Conservation (phyloP, 345 rosid species). For the Eucalyptus cloeziana region DNA sequence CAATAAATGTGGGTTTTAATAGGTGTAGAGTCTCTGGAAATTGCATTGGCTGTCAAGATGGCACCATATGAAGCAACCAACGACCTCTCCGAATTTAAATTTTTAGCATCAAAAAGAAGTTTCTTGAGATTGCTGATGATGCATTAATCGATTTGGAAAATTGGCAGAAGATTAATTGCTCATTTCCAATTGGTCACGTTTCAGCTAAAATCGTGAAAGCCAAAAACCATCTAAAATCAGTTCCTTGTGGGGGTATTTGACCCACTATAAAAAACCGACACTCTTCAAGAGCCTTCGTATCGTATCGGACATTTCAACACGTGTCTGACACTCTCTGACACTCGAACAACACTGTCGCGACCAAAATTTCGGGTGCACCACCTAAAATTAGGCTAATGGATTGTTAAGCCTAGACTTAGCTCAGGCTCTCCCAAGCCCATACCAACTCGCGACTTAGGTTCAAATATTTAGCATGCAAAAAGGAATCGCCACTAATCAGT, state of each 20-base stretch:
- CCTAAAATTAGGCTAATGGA: too few species aligned
- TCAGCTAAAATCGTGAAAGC: not conserved
- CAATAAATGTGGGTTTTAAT: not conserved
- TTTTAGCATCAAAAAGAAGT: not conserved
- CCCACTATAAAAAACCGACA: too few species aligned
- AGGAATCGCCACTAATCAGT: too few species aligned
- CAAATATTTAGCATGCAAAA: too few species aligned
- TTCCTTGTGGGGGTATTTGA: not conserved
- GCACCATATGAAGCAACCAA: not conserved
- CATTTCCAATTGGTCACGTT: not conserved
- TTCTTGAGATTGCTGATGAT: not conserved
- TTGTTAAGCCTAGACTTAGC: too few species aligned
- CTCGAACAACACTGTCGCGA: too few species aligned
- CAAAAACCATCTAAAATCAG: not conserved
- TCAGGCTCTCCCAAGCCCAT: too few species aligned
- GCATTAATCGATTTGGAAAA: not conserved
- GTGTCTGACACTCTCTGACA: too few species aligned
- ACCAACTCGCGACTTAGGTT: too few species aligned
- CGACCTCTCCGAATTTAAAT: not conserved
- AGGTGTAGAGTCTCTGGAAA: not conserved
- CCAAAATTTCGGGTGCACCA: too few species aligned
- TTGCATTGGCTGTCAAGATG: not conserved
- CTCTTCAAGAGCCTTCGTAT: too few species aligned
- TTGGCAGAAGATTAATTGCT: not conserved
- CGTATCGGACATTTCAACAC: too few species aligned